A percentile compares a stretch with the other conserved stretches of the same genome.
These are phyloP conservation scores for Russula dissimulans DNA, from an alignment of 768 basidiomycete genomes.

Conservation along the genomic window DNA sequence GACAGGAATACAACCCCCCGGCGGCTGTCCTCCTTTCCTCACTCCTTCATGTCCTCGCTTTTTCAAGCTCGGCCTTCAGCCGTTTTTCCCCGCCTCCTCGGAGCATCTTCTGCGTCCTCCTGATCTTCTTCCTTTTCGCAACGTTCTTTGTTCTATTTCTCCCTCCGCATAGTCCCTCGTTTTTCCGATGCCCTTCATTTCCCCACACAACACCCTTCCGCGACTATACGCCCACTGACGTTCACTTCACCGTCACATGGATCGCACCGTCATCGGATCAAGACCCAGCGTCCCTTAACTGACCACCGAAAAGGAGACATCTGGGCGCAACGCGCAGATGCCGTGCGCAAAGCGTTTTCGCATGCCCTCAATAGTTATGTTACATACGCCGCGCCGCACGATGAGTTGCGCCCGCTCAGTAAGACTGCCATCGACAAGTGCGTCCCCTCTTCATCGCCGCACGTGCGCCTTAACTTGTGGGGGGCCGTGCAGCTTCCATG, in stretches of 20 bases:
- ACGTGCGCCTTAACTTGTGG: not conserved
- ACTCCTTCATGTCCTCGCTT: too few species aligned
- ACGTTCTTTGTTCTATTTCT: not conserved
- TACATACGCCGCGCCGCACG: slow-evolving; percentile 46
- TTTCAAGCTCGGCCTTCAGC: too few species aligned
- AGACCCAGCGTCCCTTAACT: not conserved
- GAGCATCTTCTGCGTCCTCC: too few species aligned
- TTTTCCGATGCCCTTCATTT: not conserved
- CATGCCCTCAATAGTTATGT: slow-evolving; percentile 63
- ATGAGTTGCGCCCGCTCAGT: slow-evolving; percentile 52
- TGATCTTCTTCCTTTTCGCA: too few species aligned
- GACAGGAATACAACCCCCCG: too few species aligned
- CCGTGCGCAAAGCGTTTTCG: slow-evolving; percentile 53
- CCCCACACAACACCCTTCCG: not conserved
- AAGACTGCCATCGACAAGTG: slow-evolving; percentile 44
- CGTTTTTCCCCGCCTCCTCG: too few species aligned
- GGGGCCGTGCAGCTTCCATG: slow-evolving; percentile 49
- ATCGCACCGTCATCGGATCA: not conserved
- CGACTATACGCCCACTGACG: not conserved
- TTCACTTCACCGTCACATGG: not conserved
- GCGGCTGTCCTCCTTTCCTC: too few species aligned
- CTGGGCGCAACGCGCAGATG: slow-evolving; percentile 46
- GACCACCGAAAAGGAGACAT: not conserved
- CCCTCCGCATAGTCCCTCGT: not conserved
- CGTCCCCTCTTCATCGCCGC: slow-evolving; percentile 18